Conservation (phyloP, 805 yeast species). For the Wickerhamiella galacta region DNA sequence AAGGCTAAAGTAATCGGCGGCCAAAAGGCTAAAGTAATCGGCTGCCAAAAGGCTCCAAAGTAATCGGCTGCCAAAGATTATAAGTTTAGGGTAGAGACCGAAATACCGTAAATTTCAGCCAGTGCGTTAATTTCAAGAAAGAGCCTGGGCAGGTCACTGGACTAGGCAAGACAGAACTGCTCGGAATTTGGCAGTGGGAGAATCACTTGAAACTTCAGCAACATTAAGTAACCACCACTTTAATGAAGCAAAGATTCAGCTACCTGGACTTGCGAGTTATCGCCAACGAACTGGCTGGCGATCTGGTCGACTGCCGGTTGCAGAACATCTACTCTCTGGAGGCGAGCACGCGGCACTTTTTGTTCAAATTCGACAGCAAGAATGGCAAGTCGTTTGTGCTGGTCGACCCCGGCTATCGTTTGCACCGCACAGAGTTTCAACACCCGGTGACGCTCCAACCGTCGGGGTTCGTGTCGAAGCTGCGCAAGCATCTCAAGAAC, state of each 20-base stretch:
- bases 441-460: slow-evolving; percentile 72
- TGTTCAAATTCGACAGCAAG: slow-evolving; percentile 10
- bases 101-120: too few species aligned
- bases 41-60: too few species aligned
- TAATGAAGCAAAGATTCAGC: slow-evolving; percentile 60
- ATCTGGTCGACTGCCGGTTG: slow-evolving; percentile 48
- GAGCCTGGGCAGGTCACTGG: too few species aligned
- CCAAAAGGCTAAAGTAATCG: too few species aligned
- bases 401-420: slow-evolving; percentile 72
- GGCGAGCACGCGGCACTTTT: slow-evolving; percentile 42
- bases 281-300: slow-evolving; percentile 42
- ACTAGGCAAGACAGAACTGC: too few species aligned
- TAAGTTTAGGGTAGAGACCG: too few species aligned
- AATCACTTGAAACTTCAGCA: background rate
- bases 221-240: too few species aligned
- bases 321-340: slow-evolving; percentile 75
- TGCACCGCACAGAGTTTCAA: slow-evolving; percentile 64
- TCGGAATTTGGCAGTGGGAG: background rate
- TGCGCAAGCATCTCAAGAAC: slow-evolving; percentile 73
- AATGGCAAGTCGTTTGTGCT: slow-evolving; percentile 51
- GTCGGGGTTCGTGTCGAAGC: slow-evolving; percentile 66
- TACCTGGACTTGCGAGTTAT: slow-evolving; percentile 67
- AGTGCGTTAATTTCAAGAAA: too few species aligned
- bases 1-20: too few species aligned
- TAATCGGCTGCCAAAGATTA: too few species aligned